Evolutionary conservation across 2,329 filamentous ascomycete genomes (phyloP), one percentile per base, ranked within the genome.

Genomic region (Cytospora schulzeri): DNA sequence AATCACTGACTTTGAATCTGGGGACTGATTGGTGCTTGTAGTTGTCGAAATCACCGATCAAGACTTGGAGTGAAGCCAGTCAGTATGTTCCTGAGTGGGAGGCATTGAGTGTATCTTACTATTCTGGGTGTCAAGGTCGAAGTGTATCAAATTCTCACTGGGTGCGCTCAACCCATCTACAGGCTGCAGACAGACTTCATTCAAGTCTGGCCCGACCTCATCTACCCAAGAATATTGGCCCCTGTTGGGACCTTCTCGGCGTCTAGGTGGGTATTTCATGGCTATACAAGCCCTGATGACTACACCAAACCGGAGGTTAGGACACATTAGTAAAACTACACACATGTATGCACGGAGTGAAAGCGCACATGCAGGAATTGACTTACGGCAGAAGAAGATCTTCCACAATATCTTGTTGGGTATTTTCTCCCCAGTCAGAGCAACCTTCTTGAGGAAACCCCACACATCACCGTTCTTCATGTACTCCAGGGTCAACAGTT

Each of bases 331-430:
- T 26, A 51, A 51, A 26, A 26, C n/a, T n/a, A n/a, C n/a, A n/a
- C n/a, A n/a, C n/a, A n/a, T n/a, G 31, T 50, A 24, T 3, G 48
- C 22, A 14, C 14, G 11, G 48, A 17, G 4, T 51, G 6, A 26
- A 51, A 17, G 4, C 26, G 6, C 12, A 51, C 4, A 51, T 5
- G 15, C 26, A 50, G 45, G 11, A 31, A 17, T 9, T 38, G 24
- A 60, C 57, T 53, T 51, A 60, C 57, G 57, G 26, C 57, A 60
- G 15, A 60, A 53, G 17, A 60, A 60, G 9, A 60, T 38, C 12
- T 51, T 48, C 57, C 57, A 60, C 24, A 60, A 17, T 12, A 60
- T 35, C 48, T 51, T 33, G 17, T 60, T 51, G 3, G 57, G 57
- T 9, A 41, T 26, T 14, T 4, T n/a, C 4, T 38, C 22, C 0